Percentiles rank a stretch among this genome's conserved stretches.
Evolutionary conservation across 108 stramenopile genomes (phyloP).

Genomic region (Fragilariopsis cylindrus): DNA sequence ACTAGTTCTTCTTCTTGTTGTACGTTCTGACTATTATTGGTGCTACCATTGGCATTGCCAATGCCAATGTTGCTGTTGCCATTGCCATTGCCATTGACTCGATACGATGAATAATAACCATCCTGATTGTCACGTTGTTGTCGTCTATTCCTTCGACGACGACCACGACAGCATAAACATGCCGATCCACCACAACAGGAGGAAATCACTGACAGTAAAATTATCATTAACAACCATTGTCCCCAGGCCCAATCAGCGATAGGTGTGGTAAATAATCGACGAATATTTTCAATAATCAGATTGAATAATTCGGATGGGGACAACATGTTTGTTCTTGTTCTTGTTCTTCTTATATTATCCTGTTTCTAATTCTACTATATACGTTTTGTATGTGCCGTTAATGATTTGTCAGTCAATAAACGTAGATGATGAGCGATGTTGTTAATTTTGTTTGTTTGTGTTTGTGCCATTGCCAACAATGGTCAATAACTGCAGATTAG

Average conservation of each 20-base stretch:
- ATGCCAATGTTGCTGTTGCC: background rate
- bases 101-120: background rate
- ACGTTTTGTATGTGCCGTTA: no score
- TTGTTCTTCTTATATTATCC: no score
- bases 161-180: background rate
- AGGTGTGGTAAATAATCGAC: constrained; percentile 7
- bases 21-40: no score
- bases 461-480: no score
- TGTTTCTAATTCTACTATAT: no score
- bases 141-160: background rate
- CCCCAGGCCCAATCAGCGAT: constrained; percentile 8
- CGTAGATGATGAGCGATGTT: no score
- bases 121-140: background rate
- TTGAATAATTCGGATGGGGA: background rate
- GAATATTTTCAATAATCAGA: background rate
- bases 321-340: no score
- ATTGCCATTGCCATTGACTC: background rate
- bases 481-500: no score
- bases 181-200: background rate
- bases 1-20: no score
- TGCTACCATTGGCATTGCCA: no score
- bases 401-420: no score
- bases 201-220: background rate
- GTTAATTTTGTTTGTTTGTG: no score
- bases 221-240: background rate